phyloP scores from a whole-genome alignment of 2,329 filamentous ascomycete species.

The Nannizzia gypsea region DNA sequence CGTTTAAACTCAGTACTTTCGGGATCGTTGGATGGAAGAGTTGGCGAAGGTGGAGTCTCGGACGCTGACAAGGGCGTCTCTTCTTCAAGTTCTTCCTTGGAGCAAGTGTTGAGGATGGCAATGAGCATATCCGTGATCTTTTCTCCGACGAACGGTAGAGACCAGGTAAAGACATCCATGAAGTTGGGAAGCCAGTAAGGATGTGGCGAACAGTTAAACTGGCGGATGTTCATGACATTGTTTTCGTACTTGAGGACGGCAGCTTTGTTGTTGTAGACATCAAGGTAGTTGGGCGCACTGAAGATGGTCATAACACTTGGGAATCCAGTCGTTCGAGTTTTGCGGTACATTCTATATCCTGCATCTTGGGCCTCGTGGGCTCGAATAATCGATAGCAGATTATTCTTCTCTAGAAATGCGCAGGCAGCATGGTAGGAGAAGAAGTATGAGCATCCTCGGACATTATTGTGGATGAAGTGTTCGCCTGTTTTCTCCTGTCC shows the following conservation, averaged over 20 bases:
- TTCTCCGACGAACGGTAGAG: constrained; percentile 92
- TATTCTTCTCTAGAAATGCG: constrained; percentile 97
- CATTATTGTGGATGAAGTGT: constrained; percentile 96
- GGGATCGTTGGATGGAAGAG: constrained; percentile 46
- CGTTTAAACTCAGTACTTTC: constrained; percentile 90
- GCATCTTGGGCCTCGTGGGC: constrained; percentile 98
- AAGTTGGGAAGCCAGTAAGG: constrained; percentile 99
- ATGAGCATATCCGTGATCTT: constrained; percentile 99
- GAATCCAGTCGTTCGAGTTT: constrained; percentile 95
- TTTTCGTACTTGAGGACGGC: constrained; percentile 99
- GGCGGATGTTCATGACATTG: constrained; percentile 99
- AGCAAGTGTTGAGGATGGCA: constrained; percentile 93
- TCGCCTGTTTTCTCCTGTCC: constrained; percentile 97
- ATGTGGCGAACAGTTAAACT: constrained; percentile 99
- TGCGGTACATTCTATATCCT: constrained; percentile 97
- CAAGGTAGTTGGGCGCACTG: constrained; percentile 95
- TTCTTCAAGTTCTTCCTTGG: constrained; percentile 93
- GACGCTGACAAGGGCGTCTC: constrained; percentile 65
- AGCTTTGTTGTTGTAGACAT: constrained; percentile 99
- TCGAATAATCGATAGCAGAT: constrained; percentile 88
- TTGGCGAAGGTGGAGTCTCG: constrained; percentile 56
- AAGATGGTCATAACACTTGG: constrained; percentile 99
- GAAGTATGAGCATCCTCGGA: constrained; percentile 97
- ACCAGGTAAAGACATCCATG: constrained; percentile 99
- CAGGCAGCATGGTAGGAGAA: constrained; percentile 97